Evolutionary conservation across 2,329 filamentous ascomycete species (phyloP).

Genomic region (Coniella vitis): DNA sequence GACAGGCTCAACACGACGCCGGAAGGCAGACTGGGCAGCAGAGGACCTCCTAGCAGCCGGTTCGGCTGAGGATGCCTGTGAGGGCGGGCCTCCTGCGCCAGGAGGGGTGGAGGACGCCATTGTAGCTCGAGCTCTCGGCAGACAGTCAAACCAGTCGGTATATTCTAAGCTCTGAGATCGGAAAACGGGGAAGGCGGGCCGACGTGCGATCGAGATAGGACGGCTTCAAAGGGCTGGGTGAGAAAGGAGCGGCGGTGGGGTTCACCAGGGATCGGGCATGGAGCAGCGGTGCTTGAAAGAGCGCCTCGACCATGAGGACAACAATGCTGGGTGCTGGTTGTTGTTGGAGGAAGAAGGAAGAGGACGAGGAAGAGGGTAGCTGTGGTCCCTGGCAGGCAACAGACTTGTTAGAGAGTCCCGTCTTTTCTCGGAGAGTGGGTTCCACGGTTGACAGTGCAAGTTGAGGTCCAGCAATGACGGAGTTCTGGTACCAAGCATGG

Average conservation of each 20-base stretch:
- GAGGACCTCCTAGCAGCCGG: background rate
- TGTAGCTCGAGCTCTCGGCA: too few relatives aligned
- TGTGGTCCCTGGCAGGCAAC: too few relatives aligned
- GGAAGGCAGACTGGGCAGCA: conserved; percentile 5
- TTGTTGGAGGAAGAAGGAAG: background rate
- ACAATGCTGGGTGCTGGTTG: background rate
- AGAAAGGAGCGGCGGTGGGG: conserved; percentile 7
- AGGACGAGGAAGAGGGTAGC: background rate
- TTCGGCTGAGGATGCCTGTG: background rate
- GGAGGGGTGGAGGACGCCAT: conserved; percentile 10
- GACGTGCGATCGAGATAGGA: conserved; percentile 2
- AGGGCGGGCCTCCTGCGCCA: background rate
- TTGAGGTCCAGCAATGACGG: too few relatives aligned
- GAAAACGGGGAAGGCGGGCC: background rate
- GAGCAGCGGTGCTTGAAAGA: background rate
- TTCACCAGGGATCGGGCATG: background rate
- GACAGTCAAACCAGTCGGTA: too few relatives aligned
- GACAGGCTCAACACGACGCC: conserved; percentile 12
- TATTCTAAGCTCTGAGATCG: too few relatives aligned
- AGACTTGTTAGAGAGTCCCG: too few relatives aligned
- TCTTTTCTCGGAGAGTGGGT: too few relatives aligned
- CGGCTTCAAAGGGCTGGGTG: conserved; percentile 1
- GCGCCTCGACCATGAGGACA: background rate
- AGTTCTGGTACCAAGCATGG: too few relatives aligned
- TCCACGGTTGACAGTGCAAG: too few relatives aligned